Conservation (phyloP, 305 asterid genomes). For the Rubia tinctorum region DNA sequence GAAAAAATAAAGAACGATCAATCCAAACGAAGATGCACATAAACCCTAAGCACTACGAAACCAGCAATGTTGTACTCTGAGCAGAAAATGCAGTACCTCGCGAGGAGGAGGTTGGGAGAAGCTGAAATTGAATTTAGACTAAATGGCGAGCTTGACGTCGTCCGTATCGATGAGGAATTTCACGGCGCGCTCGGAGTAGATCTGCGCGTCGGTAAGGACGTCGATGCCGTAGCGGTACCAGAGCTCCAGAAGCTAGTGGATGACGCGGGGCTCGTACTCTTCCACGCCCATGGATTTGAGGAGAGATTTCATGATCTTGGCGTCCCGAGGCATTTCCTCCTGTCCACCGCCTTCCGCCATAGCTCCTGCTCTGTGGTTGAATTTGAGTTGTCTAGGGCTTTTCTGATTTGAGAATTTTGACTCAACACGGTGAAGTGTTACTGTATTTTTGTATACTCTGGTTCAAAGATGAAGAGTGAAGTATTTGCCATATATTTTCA, state of each 20-base stretch:
- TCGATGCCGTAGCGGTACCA: slow-evolving; percentile 85
- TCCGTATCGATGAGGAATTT: slow-evolving; percentile 73
- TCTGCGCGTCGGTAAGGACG: slow-evolving; percentile 81
- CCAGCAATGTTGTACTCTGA: background rate
- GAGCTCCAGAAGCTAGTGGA: slow-evolving; percentile 74
- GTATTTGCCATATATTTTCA: too few species aligned
- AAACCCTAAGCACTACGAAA: background rate
- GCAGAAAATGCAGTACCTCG: slow-evolving; percentile 45
- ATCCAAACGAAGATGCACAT: background rate
- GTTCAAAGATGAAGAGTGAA: too few species aligned
- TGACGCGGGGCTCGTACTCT: slow-evolving; percentile 84
- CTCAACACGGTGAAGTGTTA: background rate
- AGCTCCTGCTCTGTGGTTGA: background rate
- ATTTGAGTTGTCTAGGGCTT: background rate
- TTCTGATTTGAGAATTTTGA: background rate
- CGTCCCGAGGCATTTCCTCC: slow-evolving; percentile 82
- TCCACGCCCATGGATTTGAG: slow-evolving; percentile 87
- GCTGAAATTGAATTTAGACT: slow-evolving; percentile 83
- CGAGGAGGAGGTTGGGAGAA: slow-evolving; percentile 96
- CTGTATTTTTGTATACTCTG: background rate
- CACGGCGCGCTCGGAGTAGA: slow-evolving; percentile 84
- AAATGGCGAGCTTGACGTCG: slow-evolving; percentile 79
- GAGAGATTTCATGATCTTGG: slow-evolving; percentile 74
- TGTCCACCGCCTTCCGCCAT: slow-evolving; percentile 72
- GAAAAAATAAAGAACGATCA: too few species aligned